phyloP scores from a whole-genome alignment of 2,329 filamentous ascomycete genomes.

The Fusarium annulatum region DNA sequence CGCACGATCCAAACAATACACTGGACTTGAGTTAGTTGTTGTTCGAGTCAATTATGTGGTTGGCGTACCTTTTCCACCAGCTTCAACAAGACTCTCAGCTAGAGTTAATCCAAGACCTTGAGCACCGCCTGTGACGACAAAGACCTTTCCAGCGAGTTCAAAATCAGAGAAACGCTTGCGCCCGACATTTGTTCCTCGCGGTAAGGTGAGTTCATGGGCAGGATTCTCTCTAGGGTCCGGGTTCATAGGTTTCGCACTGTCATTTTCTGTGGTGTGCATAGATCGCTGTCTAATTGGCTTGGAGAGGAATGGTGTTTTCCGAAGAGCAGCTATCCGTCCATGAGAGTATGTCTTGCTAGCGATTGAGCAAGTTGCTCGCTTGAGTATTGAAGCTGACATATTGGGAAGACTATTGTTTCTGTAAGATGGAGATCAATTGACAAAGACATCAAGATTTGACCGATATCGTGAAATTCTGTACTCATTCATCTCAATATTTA shows the following conservation, averaged over 20 bases:
- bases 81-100: slow-evolving; percentile 81
- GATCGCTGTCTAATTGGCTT: not conserved
- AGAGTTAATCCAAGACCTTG: slow-evolving; percentile 82
- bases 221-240: slow-evolving; percentile 42
- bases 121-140: slow-evolving; percentile 80
- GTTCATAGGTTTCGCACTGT: slow-evolving; percentile 30
- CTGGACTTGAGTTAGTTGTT: not conserved
- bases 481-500: not conserved
- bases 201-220: slow-evolving; percentile 12
- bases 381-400: slow-evolving; percentile 15
- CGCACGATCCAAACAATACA: slow-evolving; percentile 17
- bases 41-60: rapidly evolving
- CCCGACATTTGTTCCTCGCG: slow-evolving; percentile 45
- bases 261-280: slow-evolving; percentile 9
- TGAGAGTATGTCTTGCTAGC: not conserved
- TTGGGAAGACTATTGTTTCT: not conserved
- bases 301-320: not conserved
- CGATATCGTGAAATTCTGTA: not conserved
- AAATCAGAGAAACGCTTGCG: slow-evolving; percentile 73
- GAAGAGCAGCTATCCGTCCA: not conserved
- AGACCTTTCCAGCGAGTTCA: slow-evolving; percentile 77
- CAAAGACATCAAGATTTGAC: not conserved
- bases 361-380: not conserved
- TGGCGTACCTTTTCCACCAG: slow-evolving; percentile 73
- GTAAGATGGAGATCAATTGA: not conserved